Conservation (phyloP, 2,329 filamentous ascomycete genomes). For the Plenodomus biglobosus region DNA sequence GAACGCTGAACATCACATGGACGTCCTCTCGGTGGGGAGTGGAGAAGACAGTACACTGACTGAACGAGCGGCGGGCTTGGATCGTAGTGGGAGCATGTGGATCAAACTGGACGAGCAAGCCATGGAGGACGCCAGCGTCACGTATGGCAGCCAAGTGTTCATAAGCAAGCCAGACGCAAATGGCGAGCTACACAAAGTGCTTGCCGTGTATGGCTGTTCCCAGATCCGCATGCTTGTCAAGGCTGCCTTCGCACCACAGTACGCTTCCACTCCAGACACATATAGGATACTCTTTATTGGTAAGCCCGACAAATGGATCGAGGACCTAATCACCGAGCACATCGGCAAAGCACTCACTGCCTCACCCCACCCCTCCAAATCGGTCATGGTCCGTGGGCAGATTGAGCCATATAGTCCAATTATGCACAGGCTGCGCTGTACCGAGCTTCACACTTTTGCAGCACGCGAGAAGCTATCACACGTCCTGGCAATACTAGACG, state of each 20-base stretch:
- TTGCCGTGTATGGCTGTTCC: constrained; percentile 29
- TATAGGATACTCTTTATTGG: constrained; percentile 42
- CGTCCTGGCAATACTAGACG: constrained; percentile 23
- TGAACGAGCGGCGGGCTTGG: constrained; percentile 28
- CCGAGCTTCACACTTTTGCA: constrained; percentile 13
- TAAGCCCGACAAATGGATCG: constrained; percentile 32
- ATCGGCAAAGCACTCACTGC: constrained; percentile 38
- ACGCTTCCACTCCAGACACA: constrained; percentile 28
- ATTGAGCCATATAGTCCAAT: constrained; percentile 36
- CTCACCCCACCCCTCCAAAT: constrained; percentile 35
- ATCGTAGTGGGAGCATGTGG: constrained; percentile 21
- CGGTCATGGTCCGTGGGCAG: constrained; percentile 39
- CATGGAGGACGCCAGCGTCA: constrained; percentile 9
- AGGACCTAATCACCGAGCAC: constrained; percentile 31
- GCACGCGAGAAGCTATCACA: constrained; percentile 9
- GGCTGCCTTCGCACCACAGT: constrained; percentile 28
- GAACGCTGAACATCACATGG: constrained; percentile 15
- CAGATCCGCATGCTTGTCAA: constrained; percentile 34
- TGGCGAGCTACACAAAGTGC: constrained; percentile 25
- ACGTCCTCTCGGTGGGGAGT: constrained; percentile 16
- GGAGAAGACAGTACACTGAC: constrained; percentile 36
- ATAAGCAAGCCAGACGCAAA: constrained; percentile 25
- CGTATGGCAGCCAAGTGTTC: constrained; percentile 25
- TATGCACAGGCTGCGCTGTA: constrained; percentile 34
- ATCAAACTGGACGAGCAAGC: constrained; percentile 32